Conservation (phyloP, 257 asterid species). For the Petunia axillaris region DNA sequence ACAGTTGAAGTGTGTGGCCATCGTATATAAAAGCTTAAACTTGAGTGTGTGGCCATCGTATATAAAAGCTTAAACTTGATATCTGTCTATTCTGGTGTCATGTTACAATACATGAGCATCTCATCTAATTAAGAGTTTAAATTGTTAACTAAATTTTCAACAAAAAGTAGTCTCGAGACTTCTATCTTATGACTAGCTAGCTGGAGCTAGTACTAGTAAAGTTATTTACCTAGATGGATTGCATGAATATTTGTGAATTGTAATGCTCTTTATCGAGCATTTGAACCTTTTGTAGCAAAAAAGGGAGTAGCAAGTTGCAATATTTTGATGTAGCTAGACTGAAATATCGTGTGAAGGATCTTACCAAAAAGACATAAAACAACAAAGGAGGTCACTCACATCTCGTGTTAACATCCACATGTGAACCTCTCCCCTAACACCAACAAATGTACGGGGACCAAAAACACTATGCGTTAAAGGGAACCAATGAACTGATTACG, state of each 20-base stretch:
- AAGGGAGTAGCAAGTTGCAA: slow-evolving; percentile 8
- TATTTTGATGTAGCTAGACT: neutral
- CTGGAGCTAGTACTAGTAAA: neutral
- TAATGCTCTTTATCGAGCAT: neutral
- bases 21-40: no score
- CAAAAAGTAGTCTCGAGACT: neutral
- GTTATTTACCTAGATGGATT: neutral
- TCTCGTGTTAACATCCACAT: slow-evolving; percentile 54
- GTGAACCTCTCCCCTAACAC: slow-evolving; percentile 37
- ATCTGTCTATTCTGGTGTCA: no score
- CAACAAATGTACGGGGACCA: neutral
- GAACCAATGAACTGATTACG: neutral
- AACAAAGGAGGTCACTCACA: slow-evolving; percentile 35
- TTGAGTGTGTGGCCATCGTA: no score
- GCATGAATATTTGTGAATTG: neutral
- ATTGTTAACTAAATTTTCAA: no score
- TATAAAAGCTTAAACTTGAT: no score
- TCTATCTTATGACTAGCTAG: neutral
- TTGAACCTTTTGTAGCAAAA: neutral
- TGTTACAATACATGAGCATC: no score
- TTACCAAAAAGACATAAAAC: slow-evolving; percentile 26
- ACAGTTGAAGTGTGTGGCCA: no score
- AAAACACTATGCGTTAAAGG: slow-evolving; percentile 28
- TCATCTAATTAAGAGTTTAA: no score
- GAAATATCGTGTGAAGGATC: slow-evolving; percentile 23